Conservation (phyloP, 1,139 yeast genomes). For the Arxiozyma slooffiae region DNA sequence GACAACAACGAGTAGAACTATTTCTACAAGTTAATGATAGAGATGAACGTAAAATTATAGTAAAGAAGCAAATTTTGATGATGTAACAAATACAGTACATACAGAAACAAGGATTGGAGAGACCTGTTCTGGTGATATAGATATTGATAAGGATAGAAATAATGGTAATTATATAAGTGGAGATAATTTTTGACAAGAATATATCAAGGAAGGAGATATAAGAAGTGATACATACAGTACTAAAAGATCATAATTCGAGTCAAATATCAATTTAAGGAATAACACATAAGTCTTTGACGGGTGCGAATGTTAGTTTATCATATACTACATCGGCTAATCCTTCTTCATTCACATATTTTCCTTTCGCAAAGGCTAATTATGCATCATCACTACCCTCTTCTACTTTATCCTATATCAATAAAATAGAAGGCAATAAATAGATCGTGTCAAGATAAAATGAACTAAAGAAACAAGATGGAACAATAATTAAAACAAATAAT, state of each 20-base stretch:
- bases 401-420: neutral
- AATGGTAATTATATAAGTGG: neutral
- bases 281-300: slow-evolving; percentile 20
- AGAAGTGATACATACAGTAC: slow-evolving; percentile 14
- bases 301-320: slow-evolving; percentile 8
- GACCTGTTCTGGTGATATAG: neutral
- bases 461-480: neutral
- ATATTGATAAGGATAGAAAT: neutral
- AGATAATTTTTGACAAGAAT: neutral
- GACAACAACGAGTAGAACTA: neutral
- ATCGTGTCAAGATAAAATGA: neutral
- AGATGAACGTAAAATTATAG: slow-evolving; percentile 1
- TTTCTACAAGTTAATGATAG: neutral
- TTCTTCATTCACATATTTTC: neutral
- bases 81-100: neutral
- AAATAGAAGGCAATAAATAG: neutral
- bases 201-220: slow-evolving; percentile 6
- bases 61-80: slow-evolving; percentile 5
- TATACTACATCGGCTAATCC: neutral
- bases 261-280: slow-evolving; percentile 14
- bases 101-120: neutral
- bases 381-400: slow-evolving; percentile 1
- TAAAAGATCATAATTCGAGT: slow-evolving; percentile 9
- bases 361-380: neutral
- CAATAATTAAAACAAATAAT: too few species aligned